Conservation (phyloP, 805 yeast species). For the Cyberlindnera sargentensis region DNA sequence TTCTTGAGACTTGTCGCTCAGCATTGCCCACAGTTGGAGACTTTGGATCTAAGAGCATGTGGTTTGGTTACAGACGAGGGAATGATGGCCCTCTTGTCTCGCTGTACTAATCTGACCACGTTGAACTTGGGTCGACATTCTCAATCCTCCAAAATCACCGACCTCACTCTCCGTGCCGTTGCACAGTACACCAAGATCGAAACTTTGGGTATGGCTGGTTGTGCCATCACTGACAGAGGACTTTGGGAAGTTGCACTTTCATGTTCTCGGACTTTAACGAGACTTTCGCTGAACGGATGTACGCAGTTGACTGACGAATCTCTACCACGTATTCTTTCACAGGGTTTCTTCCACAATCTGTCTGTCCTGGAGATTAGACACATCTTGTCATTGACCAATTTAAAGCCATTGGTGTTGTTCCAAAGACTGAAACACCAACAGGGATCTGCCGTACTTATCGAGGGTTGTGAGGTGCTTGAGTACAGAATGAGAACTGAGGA, state of each 20-base stretch:
- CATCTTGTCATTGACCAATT: slow-evolving; percentile 46
- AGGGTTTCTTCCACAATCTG: slow-evolving; percentile 47
- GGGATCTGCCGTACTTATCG: slow-evolving; percentile 46
- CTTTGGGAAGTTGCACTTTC: slow-evolving; percentile 72
- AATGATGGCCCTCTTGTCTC: slow-evolving; percentile 53
- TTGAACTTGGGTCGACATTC: slow-evolving; percentile 77
- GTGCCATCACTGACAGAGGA: slow-evolving; percentile 66
- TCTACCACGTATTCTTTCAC: slow-evolving; percentile 39
- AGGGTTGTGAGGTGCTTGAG: slow-evolving; percentile 70
- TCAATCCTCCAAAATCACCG: slow-evolving; percentile 62
- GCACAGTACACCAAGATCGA: slow-evolving; percentile 39
- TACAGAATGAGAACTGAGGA: slow-evolving; percentile 55
- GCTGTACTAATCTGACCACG: slow-evolving; percentile 49
- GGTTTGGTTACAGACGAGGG: slow-evolving; percentile 72
- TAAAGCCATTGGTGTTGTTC: slow-evolving; percentile 62
- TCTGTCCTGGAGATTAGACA: slow-evolving; percentile 74
- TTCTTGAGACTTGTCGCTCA: slow-evolving; percentile 46
- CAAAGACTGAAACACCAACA: slow-evolving; percentile 33
- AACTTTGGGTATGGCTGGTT: slow-evolving; percentile 88
- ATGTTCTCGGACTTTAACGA: slow-evolving; percentile 42
- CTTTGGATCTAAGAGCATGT: slow-evolving; percentile 79
- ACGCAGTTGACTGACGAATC: slow-evolving; percentile 48
- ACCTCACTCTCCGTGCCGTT: slow-evolving; percentile 54
- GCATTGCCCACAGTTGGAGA: slow-evolving; percentile 50
- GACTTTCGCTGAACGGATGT: slow-evolving; percentile 76